Conservation (phyloP, 108 stramenopile species). For the Conticribra weissflogii region DNA sequence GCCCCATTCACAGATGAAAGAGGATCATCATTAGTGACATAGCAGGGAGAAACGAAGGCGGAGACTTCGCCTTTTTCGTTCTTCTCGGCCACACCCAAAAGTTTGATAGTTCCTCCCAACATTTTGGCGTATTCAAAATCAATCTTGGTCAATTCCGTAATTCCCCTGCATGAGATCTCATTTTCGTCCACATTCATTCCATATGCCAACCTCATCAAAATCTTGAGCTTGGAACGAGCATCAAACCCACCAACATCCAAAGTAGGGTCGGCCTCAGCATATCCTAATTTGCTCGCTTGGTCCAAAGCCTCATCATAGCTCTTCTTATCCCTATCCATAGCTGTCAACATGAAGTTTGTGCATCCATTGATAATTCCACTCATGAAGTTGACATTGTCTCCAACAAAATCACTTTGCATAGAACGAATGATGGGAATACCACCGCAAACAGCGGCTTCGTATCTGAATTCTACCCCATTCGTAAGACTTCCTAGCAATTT, state of each 20-base stretch:
- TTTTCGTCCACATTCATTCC: constrained; percentile 87
- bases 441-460: constrained; percentile 97
- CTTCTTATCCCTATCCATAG: constrained; percentile 92
- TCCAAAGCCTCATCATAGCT: constrained; percentile 90
- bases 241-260: constrained; percentile 92
- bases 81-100: constrained; percentile 78
- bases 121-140: constrained; percentile 92
- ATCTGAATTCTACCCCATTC: constrained; percentile 68
- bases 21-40: constrained; percentile 74
- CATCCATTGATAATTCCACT: constrained; percentile 97
- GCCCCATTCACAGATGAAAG: constrained; percentile 80
- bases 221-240: constrained; percentile 87
- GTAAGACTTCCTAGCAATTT: constrained; percentile 59
- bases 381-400: constrained; percentile 84
- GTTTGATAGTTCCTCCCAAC: constrained; percentile 90
- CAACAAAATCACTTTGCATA: constrained; percentile 92
- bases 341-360: constrained; percentile 98
- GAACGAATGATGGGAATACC: constrained; percentile 97
- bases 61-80: constrained; percentile 59
- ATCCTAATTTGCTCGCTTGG: constrained; percentile 88
- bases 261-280: constrained; percentile 96
- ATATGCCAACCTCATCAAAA: constrained; percentile 86
- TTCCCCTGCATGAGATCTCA: constrained; percentile 83
- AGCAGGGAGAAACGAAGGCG: constrained; percentile 86
- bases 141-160: constrained; percentile 82